Evolutionary conservation across 2,329 filamentous ascomycete genomes (phyloP), one percentile per base, ranked within the genome.

Genomic region (Aspergillus ruber): DNA sequence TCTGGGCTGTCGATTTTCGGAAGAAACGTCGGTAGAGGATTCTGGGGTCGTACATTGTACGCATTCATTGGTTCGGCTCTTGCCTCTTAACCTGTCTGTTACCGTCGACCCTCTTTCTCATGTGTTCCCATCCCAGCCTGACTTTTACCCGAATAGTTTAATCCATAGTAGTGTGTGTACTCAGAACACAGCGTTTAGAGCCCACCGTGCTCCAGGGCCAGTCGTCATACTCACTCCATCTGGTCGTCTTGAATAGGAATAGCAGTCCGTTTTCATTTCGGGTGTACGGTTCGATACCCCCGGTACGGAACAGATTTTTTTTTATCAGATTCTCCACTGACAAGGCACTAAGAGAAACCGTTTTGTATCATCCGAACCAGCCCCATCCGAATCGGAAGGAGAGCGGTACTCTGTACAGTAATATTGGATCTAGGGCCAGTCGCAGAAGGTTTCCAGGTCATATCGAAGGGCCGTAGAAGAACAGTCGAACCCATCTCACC

Each of bases 261-360:
- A 36, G 15, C 33, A 36, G 46, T 47, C 50, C 46, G 36, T 47
- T 46, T 47, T 57, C 53, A 51, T 58, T 58, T 57, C 56, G 56
- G 55, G 50, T 47, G 50, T 44, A 47, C 54, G 51, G 52, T 51
- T 47, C 52, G 56, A 54, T 53, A 47, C 47, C 52, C 54, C 49
- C 50, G 46, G 50, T 29, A 18, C 33, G 6, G 33, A 18, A 6
- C 17, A 8, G n/a, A 36, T 36, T 39, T 15, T n/a, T n/a, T 17
- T 45, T 47, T 53, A 53, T 56, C 49, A 46, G 48, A 44, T 53
- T 51, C 54, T 49, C 56, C 56, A 58, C 56, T 47, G 35, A 18
- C 20, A 42, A 27, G 40, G 9, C 27, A 18, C 35, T 15, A 35
- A 18, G 21, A 21, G 23, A 33, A 5, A 23, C 23, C 13, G 29